phyloP scores from a whole-genome alignment of 257 asterid genomes.

The Datura wrightii region DNA sequence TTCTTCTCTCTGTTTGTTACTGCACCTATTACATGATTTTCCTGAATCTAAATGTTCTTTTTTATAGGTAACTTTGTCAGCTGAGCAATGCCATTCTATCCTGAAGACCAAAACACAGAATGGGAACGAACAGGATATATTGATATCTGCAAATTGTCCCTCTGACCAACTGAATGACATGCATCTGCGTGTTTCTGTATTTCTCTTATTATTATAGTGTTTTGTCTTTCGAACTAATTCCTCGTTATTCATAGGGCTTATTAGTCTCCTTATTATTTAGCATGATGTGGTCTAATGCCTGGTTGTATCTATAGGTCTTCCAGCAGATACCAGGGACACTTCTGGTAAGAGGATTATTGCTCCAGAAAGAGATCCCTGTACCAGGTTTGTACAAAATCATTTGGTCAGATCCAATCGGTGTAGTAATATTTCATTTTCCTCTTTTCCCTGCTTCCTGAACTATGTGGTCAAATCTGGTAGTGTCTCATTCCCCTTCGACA shows the following conservation, averaged over 20 bases:
- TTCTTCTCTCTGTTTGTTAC: conserved; percentile 24
- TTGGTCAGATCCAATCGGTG: conserved; percentile 28
- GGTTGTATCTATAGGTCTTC: conserved; percentile 60
- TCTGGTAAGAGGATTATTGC: conserved; percentile 67
- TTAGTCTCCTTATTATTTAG: conserved; percentile 6
- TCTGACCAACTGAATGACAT: conserved; percentile 46
- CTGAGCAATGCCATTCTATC: conserved; percentile 55
- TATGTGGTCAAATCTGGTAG: background rate
- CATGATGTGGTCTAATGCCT: conserved; percentile 1
- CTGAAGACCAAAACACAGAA: conserved; percentile 46
- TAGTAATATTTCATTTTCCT: conserved; percentile 1
- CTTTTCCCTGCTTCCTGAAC: background rate
- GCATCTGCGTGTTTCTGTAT: conserved; percentile 70
- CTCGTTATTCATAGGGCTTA: background rate
- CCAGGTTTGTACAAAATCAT: conserved; percentile 47
- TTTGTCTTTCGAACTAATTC: background rate
- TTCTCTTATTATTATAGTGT: background rate
- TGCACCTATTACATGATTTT: background rate
- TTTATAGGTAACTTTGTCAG: conserved; percentile 33
- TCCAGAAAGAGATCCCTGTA: conserved; percentile 55
- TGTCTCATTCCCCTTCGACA: background rate
- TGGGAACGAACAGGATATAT: conserved; percentile 31
- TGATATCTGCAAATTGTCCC: conserved; percentile 36
- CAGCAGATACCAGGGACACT: conserved; percentile 92
- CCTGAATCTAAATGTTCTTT: conserved; percentile 12